Evolutionary conservation across 305 asterid genomes (phyloP).

Genomic region (Fraxinus angustifolia): DNA sequence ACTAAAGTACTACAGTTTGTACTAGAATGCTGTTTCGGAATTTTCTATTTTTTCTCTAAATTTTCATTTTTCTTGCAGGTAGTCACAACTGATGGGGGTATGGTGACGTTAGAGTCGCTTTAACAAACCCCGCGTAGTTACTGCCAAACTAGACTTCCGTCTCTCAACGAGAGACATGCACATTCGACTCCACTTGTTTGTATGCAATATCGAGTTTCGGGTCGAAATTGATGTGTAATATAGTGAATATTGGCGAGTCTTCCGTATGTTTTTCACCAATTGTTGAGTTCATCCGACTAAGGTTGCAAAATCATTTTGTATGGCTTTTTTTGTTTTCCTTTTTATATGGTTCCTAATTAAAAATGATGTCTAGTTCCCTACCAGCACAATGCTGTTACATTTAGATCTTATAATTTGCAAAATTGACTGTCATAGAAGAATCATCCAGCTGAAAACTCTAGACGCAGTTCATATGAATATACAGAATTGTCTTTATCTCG

Average conservation of each 20-base stretch:
- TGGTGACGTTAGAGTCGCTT: background rate
- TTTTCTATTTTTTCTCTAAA: background rate
- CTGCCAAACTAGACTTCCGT: background rate
- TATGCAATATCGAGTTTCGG: background rate
- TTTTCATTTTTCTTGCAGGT: background rate
- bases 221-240: background rate
- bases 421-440: background rate
- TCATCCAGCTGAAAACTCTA: too few relatives aligned
- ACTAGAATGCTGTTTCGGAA: background rate
- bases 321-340: background rate
- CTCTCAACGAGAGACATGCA: background rate
- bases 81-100: background rate
- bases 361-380: background rate
- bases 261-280: background rate
- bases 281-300: background rate
- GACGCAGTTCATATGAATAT: too few relatives aligned
- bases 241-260: background rate
- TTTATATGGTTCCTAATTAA: too few relatives aligned
- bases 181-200: background rate
- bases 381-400: too few relatives aligned
- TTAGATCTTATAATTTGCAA: too few relatives aligned
- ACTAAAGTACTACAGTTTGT: background rate
- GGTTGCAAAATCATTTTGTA: background rate
- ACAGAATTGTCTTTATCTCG: too few relatives aligned
- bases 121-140: background rate